phyloP scores from a whole-genome alignment of 2,329 filamentous ascomycete species.

The Clonostachys rosea region DNA sequence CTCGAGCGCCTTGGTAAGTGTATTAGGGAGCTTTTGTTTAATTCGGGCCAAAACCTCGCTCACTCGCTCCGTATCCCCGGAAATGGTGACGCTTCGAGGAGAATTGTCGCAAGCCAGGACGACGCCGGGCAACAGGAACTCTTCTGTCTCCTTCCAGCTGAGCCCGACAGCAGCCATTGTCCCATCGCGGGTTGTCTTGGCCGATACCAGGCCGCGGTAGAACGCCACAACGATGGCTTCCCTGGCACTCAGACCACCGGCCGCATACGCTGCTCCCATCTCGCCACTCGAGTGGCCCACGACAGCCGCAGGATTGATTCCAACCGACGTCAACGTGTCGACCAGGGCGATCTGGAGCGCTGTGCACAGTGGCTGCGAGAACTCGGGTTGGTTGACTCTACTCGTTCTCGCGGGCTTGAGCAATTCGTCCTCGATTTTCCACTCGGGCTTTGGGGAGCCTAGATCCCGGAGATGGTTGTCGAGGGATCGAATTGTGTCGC shows the following conservation, averaged over 20 bases:
- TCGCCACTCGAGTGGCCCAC: constrained; percentile 32
- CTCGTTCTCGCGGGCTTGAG: constrained; percentile 3
- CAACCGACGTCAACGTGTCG: constrained; percentile 19
- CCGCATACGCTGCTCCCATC: constrained; percentile 27
- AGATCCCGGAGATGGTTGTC: background rate
- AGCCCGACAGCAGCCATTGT: constrained; percentile 35
- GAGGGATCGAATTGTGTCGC: background rate
- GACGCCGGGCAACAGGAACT: constrained; percentile 10
- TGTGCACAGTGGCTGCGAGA: constrained; percentile 31
- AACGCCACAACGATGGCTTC: constrained; percentile 29
- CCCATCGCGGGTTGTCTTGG: constrained; percentile 12
- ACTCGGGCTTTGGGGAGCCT: background rate
- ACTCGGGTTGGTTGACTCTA: constrained; percentile 10
- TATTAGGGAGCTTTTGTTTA: background rate
- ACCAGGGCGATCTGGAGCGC: constrained; percentile 33
- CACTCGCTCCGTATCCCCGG: constrained; percentile 29
- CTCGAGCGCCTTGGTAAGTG: constrained; percentile 5
- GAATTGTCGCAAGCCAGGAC: constrained; percentile 38
- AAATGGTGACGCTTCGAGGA: constrained; percentile 39
- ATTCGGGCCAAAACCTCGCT: background rate
- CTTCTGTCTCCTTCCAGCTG: constrained; percentile 11
- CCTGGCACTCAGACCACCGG: constrained; percentile 26
- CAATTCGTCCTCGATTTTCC: constrained; percentile 6
- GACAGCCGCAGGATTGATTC: constrained; percentile 16
- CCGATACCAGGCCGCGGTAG: constrained; percentile 1